Evolutionary conservation across 352 stramenopile species (phyloP), one percentile per base, ranked within the genome.

Genomic region (Halophytophthora batemanensis): DNA sequence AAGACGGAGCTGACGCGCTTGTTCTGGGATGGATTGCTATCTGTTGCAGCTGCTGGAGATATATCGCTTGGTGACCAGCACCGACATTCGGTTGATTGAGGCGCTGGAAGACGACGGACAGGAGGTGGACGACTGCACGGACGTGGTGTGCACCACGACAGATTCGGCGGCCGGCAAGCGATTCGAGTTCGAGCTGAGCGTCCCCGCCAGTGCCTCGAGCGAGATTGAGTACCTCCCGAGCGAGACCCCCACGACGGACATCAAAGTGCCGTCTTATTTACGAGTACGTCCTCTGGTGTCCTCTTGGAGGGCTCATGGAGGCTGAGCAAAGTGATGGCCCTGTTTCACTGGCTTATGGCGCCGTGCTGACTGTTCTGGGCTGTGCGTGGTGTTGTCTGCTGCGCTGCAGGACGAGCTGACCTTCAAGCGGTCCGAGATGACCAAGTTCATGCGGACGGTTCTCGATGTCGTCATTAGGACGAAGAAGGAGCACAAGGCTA

Each of bases 151-250:
- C 43, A 76, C 71, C 8, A 70, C 78, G 7, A 80, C 72, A 17
- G 83, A 94, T 34, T 87, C 81, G 4, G 74, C 71, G 7, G 77
- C 68, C 8, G 76, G 77, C 2, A 82, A 82, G 41, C 67, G 75
- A 31, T 87, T 94, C 43, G 59, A 84, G 33, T 94, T 91, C 29
- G 79, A 92, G 45, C 59, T 94, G 21, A 77, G 73, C n/a, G 63
- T 94, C 6, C 79, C 83, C 14, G 49, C 68, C 41, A 70, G 81
- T 49, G 65, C 67, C 21, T 59, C 60, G n/a, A 78, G 83, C 53
- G 73, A 91, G 58, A 86, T 94, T 49, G 83, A 94, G 47, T 94
- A 90, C 51, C 61, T 87, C 21, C 81, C 83, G 13, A 85, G 69
- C 40, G 81, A 89, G 21, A 69, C 73, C 14, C 67, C 69, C 6